Evolutionary conservation across 176 grass and related monocot species (phyloP).

Genomic region (Carex scoparia): DNA sequence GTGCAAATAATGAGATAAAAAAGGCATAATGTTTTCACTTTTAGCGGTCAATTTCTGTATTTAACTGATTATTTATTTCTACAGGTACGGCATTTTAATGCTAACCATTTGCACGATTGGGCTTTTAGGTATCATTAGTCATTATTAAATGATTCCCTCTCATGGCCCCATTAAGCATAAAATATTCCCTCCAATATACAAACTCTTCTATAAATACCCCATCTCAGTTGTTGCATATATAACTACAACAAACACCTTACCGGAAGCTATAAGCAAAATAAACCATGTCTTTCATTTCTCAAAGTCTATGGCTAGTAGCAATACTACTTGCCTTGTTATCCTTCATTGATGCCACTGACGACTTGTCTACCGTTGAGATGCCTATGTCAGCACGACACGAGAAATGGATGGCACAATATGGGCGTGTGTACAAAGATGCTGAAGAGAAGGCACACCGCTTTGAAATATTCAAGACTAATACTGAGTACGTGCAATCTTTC

Average conservation of each 20-base stretch:
- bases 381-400: slow-evolving; percentile 24
- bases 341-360: not conserved
- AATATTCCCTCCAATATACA: too few relatives aligned
- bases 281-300: slow-evolving; percentile 25
- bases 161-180: too few relatives aligned
- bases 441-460: slow-evolving; percentile 28
- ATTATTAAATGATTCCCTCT: too few relatives aligned
- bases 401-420: slow-evolving; percentile 40
- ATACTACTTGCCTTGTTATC: not conserved
- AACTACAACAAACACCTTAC: not conserved
- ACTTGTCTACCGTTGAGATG: not conserved
- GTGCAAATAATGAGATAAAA: too few relatives aligned
- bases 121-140: too few relatives aligned
- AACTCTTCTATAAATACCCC: not conserved
- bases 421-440: slow-evolving; percentile 32
- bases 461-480: slow-evolving; percentile 36
- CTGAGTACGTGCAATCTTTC: slow-evolving; percentile 31
- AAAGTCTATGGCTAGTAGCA: not conserved
- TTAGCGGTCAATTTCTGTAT: too few relatives aligned
- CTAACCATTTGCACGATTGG: too few relatives aligned
- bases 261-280: not conserved
- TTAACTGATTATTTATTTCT: too few relatives aligned
- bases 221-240: not conserved
- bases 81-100: too few relatives aligned
- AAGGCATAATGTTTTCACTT: too few relatives aligned